Percentiles rank a stretch among this genome's conserved stretches.
Evolutionary conservation across 1,284 basidiomycete genomes (phyloP).

Genomic region (Pseudozyma sp.): DNA sequence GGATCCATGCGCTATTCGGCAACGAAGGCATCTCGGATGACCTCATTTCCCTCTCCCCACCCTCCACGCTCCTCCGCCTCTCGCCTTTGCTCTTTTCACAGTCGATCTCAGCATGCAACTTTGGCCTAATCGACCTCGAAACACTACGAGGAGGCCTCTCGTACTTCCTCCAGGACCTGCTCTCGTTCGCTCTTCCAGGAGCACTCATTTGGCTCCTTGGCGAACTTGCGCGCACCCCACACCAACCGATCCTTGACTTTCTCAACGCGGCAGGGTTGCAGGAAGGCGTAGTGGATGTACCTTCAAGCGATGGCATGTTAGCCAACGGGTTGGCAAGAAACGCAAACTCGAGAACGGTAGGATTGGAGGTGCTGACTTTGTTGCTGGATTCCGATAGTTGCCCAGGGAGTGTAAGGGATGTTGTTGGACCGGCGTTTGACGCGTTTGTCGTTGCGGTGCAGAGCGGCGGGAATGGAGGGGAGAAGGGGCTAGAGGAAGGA

Average conservation of each 20-base stretch:
- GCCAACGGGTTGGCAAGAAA: conserved; percentile 32
- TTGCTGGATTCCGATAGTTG: conserved; percentile 40
- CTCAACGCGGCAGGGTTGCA: conserved; percentile 19
- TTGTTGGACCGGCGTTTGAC: conserved; percentile 20
- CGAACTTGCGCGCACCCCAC: conserved; percentile 31
- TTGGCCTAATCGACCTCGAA: conserved; percentile 72
- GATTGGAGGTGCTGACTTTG: conserved; percentile 36
- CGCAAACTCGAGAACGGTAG: conserved; percentile 27
- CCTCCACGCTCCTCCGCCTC: conserved; percentile 70
- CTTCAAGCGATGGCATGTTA: conserved; percentile 27
- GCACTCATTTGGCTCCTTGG: conserved; percentile 67
- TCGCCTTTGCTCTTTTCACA: conserved; percentile 72
- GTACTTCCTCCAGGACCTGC: conserved; percentile 72
- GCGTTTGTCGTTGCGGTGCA: conserved; percentile 17
- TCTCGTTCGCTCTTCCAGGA: conserved; percentile 72
- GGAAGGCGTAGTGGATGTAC: conserved; percentile 23
- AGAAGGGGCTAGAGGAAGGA: conserved; percentile 8
- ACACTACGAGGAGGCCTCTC: conserved; percentile 72
- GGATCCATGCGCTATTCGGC: conserved; percentile 69
- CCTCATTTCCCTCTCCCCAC: conserved; percentile 70
- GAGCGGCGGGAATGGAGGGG: not conserved
- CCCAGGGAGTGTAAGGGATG: conserved; percentile 21
- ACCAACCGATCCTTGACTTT: conserved; percentile 26
- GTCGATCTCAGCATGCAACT: conserved; percentile 70
- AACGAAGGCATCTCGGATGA: conserved; percentile 70